Evolutionary conservation across 768 basidiomycete species (phyloP).

Genomic region (Leccinellum albellum): DNA sequence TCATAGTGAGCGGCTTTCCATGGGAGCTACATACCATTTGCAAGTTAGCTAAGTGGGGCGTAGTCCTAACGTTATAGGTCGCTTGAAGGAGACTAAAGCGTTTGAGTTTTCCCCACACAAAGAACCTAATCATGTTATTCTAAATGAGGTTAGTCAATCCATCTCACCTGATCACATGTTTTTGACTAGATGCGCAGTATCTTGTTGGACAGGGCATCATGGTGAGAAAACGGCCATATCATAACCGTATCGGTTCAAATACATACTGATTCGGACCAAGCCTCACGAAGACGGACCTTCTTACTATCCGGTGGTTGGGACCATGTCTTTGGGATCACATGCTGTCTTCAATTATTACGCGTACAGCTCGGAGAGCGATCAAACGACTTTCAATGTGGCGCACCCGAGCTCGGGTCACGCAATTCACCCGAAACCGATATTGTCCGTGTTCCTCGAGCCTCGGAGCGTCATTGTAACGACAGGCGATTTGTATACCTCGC

Average conservation of each 20-base stretch:
- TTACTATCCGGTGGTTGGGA: conserved; percentile 85
- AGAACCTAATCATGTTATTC: conserved; percentile 82
- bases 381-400: conserved; percentile 17
- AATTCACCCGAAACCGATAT: conserved; percentile 62
- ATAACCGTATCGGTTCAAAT: conserved; percentile 1
- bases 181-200: conserved; percentile 48
- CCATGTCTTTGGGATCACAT: conserved; percentile 85
- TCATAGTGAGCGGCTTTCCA: conserved; percentile 49
- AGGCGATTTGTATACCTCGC: conserved; percentile 60
- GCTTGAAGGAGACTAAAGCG: conserved; percentile 60
- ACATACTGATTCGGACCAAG: conserved; percentile 36
- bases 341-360: conserved; percentile 79
- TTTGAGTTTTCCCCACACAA: conserved; percentile 64
- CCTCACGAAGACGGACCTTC: conserved; percentile 91
- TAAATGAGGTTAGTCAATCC: conserved; percentile 65
- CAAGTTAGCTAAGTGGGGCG: conserved; percentile 2
- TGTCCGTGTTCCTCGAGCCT: conserved; percentile 78
- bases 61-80: conserved; percentile 75
- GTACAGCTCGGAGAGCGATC: conserved; percentile 36
- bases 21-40: not conserved
- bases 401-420: conserved; percentile 39
- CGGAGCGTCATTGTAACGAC: conserved; percentile 81
- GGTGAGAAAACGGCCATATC: conserved; percentile 42
- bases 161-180: not conserved
- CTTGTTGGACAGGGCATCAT: conserved; percentile 90